Conservation (phyloP, 2,329 filamentous ascomycete genomes). For the Exophiala sp. region DNA sequence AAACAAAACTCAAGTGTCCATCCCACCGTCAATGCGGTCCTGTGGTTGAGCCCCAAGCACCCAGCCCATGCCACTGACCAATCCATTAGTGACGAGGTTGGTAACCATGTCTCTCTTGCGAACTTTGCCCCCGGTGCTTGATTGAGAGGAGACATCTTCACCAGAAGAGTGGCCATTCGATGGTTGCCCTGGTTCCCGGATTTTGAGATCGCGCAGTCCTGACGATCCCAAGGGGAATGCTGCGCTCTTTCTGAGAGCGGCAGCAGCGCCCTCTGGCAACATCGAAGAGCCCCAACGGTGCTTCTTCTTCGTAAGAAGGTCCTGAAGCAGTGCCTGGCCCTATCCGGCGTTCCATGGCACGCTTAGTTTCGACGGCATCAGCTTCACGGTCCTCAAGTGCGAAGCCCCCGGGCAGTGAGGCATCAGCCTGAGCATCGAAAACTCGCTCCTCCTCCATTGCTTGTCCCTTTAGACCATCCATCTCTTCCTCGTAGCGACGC, state of each 20-base stretch:
- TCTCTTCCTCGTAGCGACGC: constrained; percentile 58
- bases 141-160: constrained; percentile 9
- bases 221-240: constrained; percentile 39
- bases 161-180: constrained; percentile 10
- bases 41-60: constrained; percentile 50
- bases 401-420: constrained; percentile 40
- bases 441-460: constrained; percentile 53
- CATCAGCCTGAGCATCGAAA: constrained; percentile 53
- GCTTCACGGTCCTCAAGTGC: constrained; percentile 40
- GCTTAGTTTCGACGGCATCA: constrained; percentile 42
- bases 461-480: constrained; percentile 47
- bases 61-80: constrained; percentile 60
- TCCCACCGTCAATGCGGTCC: constrained; percentile 13
- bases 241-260: constrained; percentile 43
- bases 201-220: constrained; percentile 18
- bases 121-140: constrained; percentile 32
- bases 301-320: constrained; percentile 35
- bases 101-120: constrained; percentile 53
- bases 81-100: constrained; percentile 56
- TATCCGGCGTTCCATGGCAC: constrained; percentile 36
- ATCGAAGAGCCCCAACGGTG: constrained; percentile 49
- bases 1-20: background rate
- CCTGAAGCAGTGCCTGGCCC: constrained; percentile 24
- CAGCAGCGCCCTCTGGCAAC: constrained; percentile 47
- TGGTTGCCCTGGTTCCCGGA: constrained; percentile 1